Evolutionary conservation across 495 filamentous ascomycete species (phyloP).

Genomic region (Aspergillus homomorphus): DNA sequence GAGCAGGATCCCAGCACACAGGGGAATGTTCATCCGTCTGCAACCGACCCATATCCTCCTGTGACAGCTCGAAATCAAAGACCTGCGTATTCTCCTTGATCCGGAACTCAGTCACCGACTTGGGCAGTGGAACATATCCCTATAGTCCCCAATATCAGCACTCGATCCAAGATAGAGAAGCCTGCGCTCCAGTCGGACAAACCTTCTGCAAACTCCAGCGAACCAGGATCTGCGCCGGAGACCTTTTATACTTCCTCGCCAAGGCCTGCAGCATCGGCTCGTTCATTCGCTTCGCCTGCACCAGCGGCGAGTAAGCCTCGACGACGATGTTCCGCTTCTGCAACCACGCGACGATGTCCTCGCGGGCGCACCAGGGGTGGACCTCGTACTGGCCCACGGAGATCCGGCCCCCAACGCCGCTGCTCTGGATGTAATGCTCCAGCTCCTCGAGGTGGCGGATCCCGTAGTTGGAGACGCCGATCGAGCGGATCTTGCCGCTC

Average conservation of each 20-base stretch:
- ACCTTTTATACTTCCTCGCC: constrained; percentile 68
- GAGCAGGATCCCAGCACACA: constrained; percentile 72
- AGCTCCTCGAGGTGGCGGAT: constrained; percentile 59
- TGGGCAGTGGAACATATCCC: constrained; percentile 62
- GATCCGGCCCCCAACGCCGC: constrained; percentile 70
- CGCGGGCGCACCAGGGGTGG: constrained; percentile 80
- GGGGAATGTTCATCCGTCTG: constrained; percentile 56
- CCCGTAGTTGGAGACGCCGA: constrained; percentile 57
- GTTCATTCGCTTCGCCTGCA: constrained; percentile 62
- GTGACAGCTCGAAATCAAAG: constrained; percentile 74
- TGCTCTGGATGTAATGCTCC: constrained; percentile 65
- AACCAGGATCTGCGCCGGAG: constrained; percentile 72
- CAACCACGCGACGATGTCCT: constrained; percentile 76
- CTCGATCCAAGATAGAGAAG: constrained; percentile 11
- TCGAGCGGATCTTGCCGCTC: constrained; percentile 49
- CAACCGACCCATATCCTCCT: constrained; percentile 56
- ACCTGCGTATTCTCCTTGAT: constrained; percentile 72
- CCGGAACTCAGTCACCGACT: constrained; percentile 56
- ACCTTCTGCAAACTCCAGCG: constrained; percentile 86
- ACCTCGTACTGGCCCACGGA: constrained; percentile 86
- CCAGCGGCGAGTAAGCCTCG: constrained; percentile 79
- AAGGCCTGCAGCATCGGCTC: constrained; percentile 60
- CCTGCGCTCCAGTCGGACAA: background rate
- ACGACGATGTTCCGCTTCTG: constrained; percentile 63
- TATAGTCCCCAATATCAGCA: constrained; percentile 52